Evolutionary conservation across 2,329 filamentous ascomycete genomes (phyloP), one percentile per base, ranked within the genome.

Genomic region (Epichloe elymi): DNA sequence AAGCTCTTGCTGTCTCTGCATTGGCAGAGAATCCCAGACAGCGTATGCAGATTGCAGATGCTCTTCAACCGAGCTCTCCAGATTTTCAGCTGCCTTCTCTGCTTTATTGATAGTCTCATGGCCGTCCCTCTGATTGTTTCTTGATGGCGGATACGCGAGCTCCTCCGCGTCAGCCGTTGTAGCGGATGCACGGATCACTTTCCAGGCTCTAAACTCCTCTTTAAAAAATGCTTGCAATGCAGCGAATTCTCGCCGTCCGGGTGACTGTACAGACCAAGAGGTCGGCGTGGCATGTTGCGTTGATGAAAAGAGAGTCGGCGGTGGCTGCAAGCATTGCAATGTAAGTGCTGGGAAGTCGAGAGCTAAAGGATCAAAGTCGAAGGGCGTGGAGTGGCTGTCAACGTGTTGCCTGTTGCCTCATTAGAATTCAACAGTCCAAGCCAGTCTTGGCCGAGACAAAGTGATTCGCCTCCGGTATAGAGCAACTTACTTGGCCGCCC

Each of bases 341-440:
- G 85, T 88, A 40, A 97, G 76, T 6, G 86, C 83, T 6, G 90
- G 88, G 60, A 95, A 96, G 53, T 88, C 88, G 63, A 95, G 80
- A 5, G 85, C 76, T 54, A 90, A 79, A 36, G 91, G 85, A 57
- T 96, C 87, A 68, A 95, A 94, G 57, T 91, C 86, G 59, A 84
- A 83, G 3, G 80, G 79, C 58, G 73, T 70, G 8, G 76, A 76
- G 48, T 70, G 69, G 56, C 74, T 70, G 54, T 80, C 74, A 46
- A 80, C 70, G 45, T 79, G 73, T 59, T 75, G 72, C 58, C 79
- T 82, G 49, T 1, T 54, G 39, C 53, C 15, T 52, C 41, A 51
- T 50, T 46, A 47, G 54, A 51, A 20, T 60, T 56, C n/a, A 59
- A 53, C 6, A 30, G 8, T 14, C 26, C 19, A 3, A 14, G 5